Conservation (phyloP, 2,329 filamentous ascomycete genomes). For the Nemania sp. region DNA sequence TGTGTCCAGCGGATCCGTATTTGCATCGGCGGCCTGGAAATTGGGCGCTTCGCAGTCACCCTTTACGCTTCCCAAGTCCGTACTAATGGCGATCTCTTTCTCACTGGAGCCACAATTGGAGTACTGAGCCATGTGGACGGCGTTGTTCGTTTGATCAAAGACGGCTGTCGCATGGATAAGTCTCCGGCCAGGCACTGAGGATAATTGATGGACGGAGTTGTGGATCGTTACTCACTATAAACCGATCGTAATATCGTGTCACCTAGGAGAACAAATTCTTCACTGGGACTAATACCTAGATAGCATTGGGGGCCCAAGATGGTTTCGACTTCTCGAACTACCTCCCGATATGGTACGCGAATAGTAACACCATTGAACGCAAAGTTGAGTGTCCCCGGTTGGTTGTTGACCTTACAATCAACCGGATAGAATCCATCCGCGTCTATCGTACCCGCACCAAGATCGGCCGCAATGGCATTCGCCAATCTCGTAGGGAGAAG, state of each 20-base stretch:
- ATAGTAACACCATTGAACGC: constrained; percentile 53
- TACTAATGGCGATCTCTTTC: constrained; percentile 42
- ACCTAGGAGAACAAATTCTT: constrained; percentile 56
- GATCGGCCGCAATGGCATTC: constrained; percentile 51
- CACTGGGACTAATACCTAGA: constrained; percentile 53
- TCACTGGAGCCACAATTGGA: constrained; percentile 53
- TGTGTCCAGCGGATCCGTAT: constrained; percentile 9
- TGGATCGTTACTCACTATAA: constrained; percentile 46
- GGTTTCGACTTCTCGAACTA: constrained; percentile 45
- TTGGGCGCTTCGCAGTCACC: constrained; percentile 34
- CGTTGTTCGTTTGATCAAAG: constrained; percentile 54
- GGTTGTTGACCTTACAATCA: constrained; percentile 47
- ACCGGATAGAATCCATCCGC: constrained; percentile 50
- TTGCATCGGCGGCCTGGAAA: constrained; percentile 17
- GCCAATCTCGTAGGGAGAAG: constrained; percentile 64
- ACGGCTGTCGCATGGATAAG: constrained; percentile 43
- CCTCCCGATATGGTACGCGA: constrained; percentile 53
- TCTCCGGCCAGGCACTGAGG: neutral
- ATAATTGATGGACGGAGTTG: neutral
- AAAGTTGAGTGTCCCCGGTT: constrained; percentile 53
- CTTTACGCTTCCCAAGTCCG: constrained; percentile 33
- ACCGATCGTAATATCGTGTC: constrained; percentile 61
- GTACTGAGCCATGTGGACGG: constrained; percentile 55
- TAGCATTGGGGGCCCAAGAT: constrained; percentile 45
- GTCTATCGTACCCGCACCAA: constrained; percentile 47